Evolutionary conservation across 2,329 filamentous ascomycete species (phyloP).

Genomic region (Diplocarpon mali): DNA sequence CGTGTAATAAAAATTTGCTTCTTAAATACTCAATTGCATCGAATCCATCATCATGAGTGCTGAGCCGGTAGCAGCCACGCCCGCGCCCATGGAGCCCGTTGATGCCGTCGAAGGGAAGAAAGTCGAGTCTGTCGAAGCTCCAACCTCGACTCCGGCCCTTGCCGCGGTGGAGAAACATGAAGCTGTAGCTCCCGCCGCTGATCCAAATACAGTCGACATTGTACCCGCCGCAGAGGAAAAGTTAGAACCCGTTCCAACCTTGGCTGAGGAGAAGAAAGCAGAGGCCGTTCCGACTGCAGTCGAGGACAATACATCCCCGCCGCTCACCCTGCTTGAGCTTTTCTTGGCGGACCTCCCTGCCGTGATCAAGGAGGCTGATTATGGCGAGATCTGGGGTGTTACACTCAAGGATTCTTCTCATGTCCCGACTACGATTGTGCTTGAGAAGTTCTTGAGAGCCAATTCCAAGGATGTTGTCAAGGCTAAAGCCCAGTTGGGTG

Average conservation of each 20-base stretch:
- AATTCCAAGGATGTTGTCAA: conserved; percentile 66
- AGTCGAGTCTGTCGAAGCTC: conserved; percentile 7
- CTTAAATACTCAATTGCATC: not conserved
- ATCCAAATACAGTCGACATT: conserved; percentile 5
- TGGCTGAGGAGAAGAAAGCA: conserved; percentile 3
- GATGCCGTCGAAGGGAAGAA: conserved; percentile 9
- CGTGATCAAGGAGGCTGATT: conserved; percentile 44
- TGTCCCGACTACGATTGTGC: conserved; percentile 68
- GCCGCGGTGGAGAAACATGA: conserved; percentile 4
- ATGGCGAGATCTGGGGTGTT: conserved; percentile 84
- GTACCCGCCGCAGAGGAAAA: not conserved
- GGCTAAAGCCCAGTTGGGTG: conserved; percentile 66
- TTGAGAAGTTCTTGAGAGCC: conserved; percentile 90
- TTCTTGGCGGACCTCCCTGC: conserved; percentile 47
- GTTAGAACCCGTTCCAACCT: not conserved
- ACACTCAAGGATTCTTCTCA: conserved; percentile 42
- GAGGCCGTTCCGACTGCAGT: not conserved
- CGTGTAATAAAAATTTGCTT: not conserved
- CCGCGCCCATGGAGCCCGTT: conserved; percentile 8
- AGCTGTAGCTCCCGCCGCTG: conserved; percentile 2
- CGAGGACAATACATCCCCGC: conserved; percentile 5
- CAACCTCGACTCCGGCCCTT: conserved; percentile 2
- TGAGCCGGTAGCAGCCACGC: conserved; percentile 15
- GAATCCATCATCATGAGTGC: conserved; percentile 12
- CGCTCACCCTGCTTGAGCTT: conserved; percentile 34